Base-by-base conservation (phyloP, 2,329 filamentous ascomycete genomes). In the Paecilomyces dactylethromorphus region DNA sequence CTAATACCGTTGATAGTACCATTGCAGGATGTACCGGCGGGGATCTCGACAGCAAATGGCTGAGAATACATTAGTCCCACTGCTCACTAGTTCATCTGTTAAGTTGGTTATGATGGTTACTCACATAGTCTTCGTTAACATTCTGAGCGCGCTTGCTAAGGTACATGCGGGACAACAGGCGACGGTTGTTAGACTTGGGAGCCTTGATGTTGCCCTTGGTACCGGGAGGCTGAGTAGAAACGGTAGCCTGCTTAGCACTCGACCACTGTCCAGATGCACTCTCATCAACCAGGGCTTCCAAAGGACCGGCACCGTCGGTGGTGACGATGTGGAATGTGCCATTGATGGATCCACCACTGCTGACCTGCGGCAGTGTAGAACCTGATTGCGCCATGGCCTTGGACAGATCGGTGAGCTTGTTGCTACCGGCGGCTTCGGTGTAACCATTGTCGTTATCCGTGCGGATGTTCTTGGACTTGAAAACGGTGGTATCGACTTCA, bases 401-500 rank as follows among this genome's bases (percentile, higher is more conserved):
- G 12, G 12, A 13, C 22, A 58, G 45, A 18, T 58, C 53, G 3
- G n/a, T 53, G 26, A 58, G 53, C 53, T 58, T 29, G 53, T 58
- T 58, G 26, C 53, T 56, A 31, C 57, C 57, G 29, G 53, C 53
- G 18, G 53, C 49, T 6, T 57, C 49, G 26, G 58, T 59, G 12
- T 24, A 54, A 15, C 58, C 58, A 32, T 54, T 39, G 18, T 56
- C 58, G 4, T 54, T 24, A 31, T 56, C 58, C 15, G 54, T 59
- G 22, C 13, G n/a, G 49, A 58, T 60, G 21, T 57, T 22, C 18
- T 56, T 52, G 5, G 57, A 58, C 53, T 45, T 52, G 33, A 59
- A 59, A n/a, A 59, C 32, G 2, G 58, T 59, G 2, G 58, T 59
- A 39, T 59, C 58, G 31, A 59, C 58, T 31, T 59, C 58, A 8